Evolutionary conservation across 306 rosid species (phyloP), one percentile per base, ranked within the genome.

Genomic region (Ormosia semicastrata): DNA sequence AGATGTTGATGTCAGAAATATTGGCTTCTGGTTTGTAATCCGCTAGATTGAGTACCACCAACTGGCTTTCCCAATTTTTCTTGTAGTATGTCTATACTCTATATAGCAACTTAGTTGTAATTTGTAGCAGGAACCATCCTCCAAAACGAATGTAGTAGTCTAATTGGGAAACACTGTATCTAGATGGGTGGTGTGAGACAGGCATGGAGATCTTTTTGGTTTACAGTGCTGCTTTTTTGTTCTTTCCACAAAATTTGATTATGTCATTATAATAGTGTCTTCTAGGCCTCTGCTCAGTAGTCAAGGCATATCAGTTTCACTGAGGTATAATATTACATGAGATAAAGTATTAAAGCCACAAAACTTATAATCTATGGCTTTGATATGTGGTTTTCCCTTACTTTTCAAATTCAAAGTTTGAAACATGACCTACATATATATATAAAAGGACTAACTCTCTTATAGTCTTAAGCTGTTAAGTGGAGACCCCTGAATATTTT

Each of bases 21-120:
- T 14, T 76, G 66, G 67, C 37, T 63, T 56, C 40, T 82, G 49
- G 76, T 68, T 75, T 79, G 62, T 37, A 69, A 37, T 54, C 13
- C 40, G 33, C 40, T 7, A 52, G 50, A 56, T 37, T 32, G 0
- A 36, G 52, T 65, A 66, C 39, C 30, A 24, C 2, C 41, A 14
- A 66, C 53, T 52, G 24, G 29, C 58, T 29, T 29, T 53, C 63
- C 56, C 56, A 46, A 39, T 18, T 60, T 57, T 39, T 76, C 53
- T 68, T 49, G 76, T 70, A 41, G 15, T 40, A 24, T 32, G 34
- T 57, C 43, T 64, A 30, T 73, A 76, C 41, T 68, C 57, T 65
- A 33, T 34, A 24, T 52, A 62, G 15, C 75, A 73, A 52, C 14
- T 66, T 59, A 5, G 65, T 58, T 74, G 57, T 41, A 44, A 40